Evolutionary conservation across 805 yeast species (phyloP).

Genomic region (Spathaspora gorwiae): DNA sequence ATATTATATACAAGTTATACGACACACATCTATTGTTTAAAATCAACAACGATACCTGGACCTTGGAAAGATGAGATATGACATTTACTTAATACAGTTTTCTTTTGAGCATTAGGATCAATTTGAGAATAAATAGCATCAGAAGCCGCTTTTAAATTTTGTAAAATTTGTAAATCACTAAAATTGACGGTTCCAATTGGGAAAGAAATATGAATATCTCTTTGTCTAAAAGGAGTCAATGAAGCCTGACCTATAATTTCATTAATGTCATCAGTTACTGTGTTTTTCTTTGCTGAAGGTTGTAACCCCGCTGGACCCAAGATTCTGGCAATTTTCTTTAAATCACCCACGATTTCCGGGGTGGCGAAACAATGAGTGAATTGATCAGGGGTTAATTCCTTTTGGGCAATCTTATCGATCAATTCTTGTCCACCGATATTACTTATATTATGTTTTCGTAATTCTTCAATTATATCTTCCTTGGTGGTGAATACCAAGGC

Average conservation of each 20-base stretch:
- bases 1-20: too few relatives aligned
- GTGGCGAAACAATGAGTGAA: conserved; percentile 82
- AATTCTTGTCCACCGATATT: conserved; percentile 71
- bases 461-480: conserved; percentile 47
- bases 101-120: conserved; percentile 53
- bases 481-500: conserved; percentile 66
- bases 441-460: conserved; percentile 56
- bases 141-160: conserved; percentile 65
- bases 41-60: conserved; percentile 67
- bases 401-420: conserved; percentile 58
- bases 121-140: conserved; percentile 45
- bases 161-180: conserved; percentile 68
- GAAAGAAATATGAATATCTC: conserved; percentile 52
- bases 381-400: conserved; percentile 40
- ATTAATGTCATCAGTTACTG: conserved; percentile 62
- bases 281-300: conserved; percentile 84
- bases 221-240: conserved; percentile 75
- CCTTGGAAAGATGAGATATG: conserved; percentile 67
- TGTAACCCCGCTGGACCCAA: conserved; percentile 87
- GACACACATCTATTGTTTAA: conserved; percentile 10
- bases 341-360: conserved; percentile 65
- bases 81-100: conserved; percentile 69
- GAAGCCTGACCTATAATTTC: conserved; percentile 55
- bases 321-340: conserved; percentile 67
- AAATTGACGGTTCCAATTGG: conserved; percentile 77